Evolutionary conservation across 345 rosid genomes (phyloP).

Genomic region (Acer saccharum): DNA sequence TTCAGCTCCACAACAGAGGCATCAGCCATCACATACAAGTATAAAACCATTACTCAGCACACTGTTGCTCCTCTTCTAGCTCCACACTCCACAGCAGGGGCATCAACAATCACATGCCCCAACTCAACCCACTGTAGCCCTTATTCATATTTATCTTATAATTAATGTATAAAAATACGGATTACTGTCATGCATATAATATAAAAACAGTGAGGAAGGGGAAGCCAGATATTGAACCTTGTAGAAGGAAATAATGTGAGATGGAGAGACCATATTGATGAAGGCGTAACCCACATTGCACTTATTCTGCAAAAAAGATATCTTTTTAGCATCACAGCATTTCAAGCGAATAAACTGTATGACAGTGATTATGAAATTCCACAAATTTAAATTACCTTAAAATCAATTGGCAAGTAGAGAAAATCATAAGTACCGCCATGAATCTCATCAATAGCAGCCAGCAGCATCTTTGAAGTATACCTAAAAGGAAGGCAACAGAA

Average conservation of each 20-base stretch:
- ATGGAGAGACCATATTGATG: slow-evolving; percentile 87
- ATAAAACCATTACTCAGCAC: neutral
- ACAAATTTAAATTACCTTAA: slow-evolving; percentile 57
- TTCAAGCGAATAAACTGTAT: slow-evolving; percentile 12
- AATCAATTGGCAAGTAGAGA: slow-evolving; percentile 88
- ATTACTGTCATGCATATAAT: neutral
- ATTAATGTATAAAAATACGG: neutral
- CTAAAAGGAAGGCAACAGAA: slow-evolving; percentile 39
- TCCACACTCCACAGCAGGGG: neutral
- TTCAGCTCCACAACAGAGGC: neutral
- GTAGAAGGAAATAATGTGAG: slow-evolving; percentile 81
- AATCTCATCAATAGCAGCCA: slow-evolving; percentile 88
- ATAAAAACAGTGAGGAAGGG: neutral
- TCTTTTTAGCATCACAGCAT: slow-evolving; percentile 20
- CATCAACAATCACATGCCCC: neutral
- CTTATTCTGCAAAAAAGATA: slow-evolving; percentile 71
- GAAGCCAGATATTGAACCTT: slow-evolving; percentile 48
- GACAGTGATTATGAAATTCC: slow-evolving; percentile 3
- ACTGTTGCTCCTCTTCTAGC: neutral
- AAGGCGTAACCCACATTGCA: slow-evolving; percentile 99
- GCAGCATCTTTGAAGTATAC: slow-evolving; percentile 96
- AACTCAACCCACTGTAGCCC: neutral
- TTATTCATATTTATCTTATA: neutral
- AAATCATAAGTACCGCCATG: slow-evolving; percentile 87
- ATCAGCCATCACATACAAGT: neutral